Base-by-base conservation (phyloP, 345 rosid genomes). In the Hypericum androsaemum region DNA sequence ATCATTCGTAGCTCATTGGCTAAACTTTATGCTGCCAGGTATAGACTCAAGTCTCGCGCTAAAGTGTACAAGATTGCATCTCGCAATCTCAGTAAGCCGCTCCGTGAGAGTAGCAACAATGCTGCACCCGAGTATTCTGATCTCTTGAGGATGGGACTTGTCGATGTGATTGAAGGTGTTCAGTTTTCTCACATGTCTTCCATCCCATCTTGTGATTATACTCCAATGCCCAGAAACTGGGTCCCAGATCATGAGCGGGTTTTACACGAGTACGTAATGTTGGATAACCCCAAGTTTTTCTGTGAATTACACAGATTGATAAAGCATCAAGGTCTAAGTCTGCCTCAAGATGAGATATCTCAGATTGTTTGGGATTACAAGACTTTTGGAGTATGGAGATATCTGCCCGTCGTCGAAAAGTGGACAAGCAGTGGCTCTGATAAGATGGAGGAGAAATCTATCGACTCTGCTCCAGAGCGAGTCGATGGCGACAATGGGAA, bases 81-180 rank as follows among this genome's bases (percentile, higher is more conserved):
- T 41, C 84, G 98, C 37, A 66, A 92, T 80, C 88, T 92, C 51
- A 80, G 98, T 64, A 73, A 53, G 44, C 95, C 97, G 5, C 61
- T 92, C 55, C 78, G 84, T 56, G 95, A 88, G 86, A 81, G 79
- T 40, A 77, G 81, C 65, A 81, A 83, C 64, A 88, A 77, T 53
- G 78, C 95, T 66, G 94, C 88, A 0, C 95, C 97, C 41, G 98
- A 88, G 66, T 92, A 88, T 70, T 81, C 94, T 41, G 95, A 92
- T 76, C 95, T 88, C 61, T 64, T 92, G 67, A 85, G 98, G 64
- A 83, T 88, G 95, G 97, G 97, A 54, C 84, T 88, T 22, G 98
- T 85, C 8, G 96, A 92, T 69, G 83, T 84, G 58, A 88, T 92
- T 46, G 89, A 92, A 76, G 83, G 98, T 44, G 86, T 92, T 72